Evolutionary conservation across 805 yeast genomes (phyloP), one percentile per base, ranked within the genome.

Genomic region (Maudiozyma bulderi): DNA sequence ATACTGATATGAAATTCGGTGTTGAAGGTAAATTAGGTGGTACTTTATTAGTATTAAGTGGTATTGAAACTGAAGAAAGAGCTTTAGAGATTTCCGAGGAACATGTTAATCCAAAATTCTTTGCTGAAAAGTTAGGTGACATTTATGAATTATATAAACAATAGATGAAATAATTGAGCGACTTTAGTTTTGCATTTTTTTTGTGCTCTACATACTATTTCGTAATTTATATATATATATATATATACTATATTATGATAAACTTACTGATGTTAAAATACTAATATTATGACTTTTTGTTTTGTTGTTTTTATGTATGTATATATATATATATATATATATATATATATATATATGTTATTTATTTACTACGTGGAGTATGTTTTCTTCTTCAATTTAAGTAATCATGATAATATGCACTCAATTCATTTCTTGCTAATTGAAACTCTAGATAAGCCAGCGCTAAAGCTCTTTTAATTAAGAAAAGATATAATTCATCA

Each of bases 1-100:
- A 93, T 65, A 93, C 99, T 0, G 99, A 93, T 60, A 91, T 93
- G 82, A 78, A 77, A 61, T 93, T 93, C 66, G 99, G 98, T 42
- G 73, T 78, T 49, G 82, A 81, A 50, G 95, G 96, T 47, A 93
- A 93, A 1, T 73, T 93, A 42, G 70, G 69, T 30, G 89, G 83
- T 48, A 90, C 98, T 1, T 67, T 93, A 50, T 72, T 93, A 57
- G 99, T 93, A 3, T 75, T 93, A 48, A 85, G 95, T 1, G 99
- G 99, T 42, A 89, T 93, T 52, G 96, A 90, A 61, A 80, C 82
- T 1, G 90, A 84, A 56, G 80, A 75, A 41, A 72, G 74, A 28
- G 82, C 86, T 2, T 55, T 70, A 48, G 70, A 66, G 9, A 63
- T 65, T 30, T 52, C 58, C 20, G 50, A 53, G 6, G 67, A 61